Base-by-base conservation (phyloP, 1,139 yeast genomes). In the Lodderomyces jiufengensis region DNA sequence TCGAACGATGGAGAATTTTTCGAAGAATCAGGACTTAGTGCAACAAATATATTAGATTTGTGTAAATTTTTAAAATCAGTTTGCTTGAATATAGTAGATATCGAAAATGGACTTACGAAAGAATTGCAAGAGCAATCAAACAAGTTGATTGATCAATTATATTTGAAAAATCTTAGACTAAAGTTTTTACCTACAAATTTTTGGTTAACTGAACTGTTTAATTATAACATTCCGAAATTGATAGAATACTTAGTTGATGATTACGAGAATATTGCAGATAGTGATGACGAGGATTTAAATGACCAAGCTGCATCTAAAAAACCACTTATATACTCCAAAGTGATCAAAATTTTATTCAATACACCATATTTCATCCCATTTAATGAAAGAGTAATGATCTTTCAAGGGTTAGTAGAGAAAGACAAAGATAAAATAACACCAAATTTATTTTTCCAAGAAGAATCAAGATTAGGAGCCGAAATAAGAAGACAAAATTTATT, bases 281-380 rank as follows among this genome's bases (percentile, higher is more conserved):
- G 41, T 12, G 49, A 43, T 5, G 48, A 47, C 3, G 49, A 48
- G 20, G 20, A 18, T 18, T 18, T 18, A 5, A n/a, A 18, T 18
- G 20, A 18, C 7, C 20, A 18, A 18, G 7, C 7, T 5, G 7
- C 20, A 18, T 7, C 20, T 5, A 18, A 18, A 18, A 18, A 7
- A 18, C 20, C 20, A 5, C 7, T 18, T 5, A 18, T 18, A 5
- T 18, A 18, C 7, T 5, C 20, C 5, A 18, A 18, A 18, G 7
- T 18, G 20, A 18, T 18, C 7, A 18, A 18, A 18, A 18, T 18
- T 5, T 18, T 18, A 18, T 18, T 18, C 7, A 18, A 76, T 36
- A 64, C 80, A 3, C 97, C 98, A 1, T 90, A 84, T 52, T 82
- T 87, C 59, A 67, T 90, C 14, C 78, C 86, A 0, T 92, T 92